phyloP scores from a whole-genome alignment of 805 yeast species.

The Teunomyces pallodes region DNA sequence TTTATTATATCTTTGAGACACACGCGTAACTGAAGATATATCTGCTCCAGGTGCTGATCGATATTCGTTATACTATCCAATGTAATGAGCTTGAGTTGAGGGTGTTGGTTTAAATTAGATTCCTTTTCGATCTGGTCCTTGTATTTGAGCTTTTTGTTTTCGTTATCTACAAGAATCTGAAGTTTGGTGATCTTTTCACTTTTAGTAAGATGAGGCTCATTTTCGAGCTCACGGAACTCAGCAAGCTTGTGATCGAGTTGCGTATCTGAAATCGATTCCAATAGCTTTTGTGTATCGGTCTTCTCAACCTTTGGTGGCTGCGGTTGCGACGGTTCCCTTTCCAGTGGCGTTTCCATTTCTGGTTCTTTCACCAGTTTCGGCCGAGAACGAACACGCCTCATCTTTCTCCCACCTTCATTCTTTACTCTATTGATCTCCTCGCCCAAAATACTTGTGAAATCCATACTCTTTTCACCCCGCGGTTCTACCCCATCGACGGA shows the following conservation, averaged over 20 bases:
- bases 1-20: conserved; percentile 44
- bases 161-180: conserved; percentile 13
- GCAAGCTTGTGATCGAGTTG: conserved; percentile 20
- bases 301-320: conserved; percentile 5
- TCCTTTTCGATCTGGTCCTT: conserved; percentile 27
- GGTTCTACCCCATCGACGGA: not conserved
- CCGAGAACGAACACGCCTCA: not conserved
- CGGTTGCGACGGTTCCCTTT: not conserved
- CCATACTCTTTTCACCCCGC: conserved; percentile 33
- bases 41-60: conserved; percentile 20
- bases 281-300: conserved; percentile 9
- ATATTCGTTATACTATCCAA: conserved; percentile 7
- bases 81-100: conserved; percentile 6
- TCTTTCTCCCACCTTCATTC: conserved; percentile 20
- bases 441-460: conserved; percentile 45
- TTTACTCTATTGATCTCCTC: conserved; percentile 48
- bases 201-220: conserved; percentile 11
- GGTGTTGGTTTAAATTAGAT: conserved; percentile 8
- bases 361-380: conserved; percentile 10
- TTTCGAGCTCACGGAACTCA: conserved; percentile 14
- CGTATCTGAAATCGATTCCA: conserved; percentile 18
- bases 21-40: conserved; percentile 43
- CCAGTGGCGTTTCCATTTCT: conserved; percentile 2
- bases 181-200: conserved; percentile 18
- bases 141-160: conserved; percentile 20